phyloP scores from a whole-genome alignment of 192 early-diverging fungal species.

The Entomortierella lignicola region DNA sequence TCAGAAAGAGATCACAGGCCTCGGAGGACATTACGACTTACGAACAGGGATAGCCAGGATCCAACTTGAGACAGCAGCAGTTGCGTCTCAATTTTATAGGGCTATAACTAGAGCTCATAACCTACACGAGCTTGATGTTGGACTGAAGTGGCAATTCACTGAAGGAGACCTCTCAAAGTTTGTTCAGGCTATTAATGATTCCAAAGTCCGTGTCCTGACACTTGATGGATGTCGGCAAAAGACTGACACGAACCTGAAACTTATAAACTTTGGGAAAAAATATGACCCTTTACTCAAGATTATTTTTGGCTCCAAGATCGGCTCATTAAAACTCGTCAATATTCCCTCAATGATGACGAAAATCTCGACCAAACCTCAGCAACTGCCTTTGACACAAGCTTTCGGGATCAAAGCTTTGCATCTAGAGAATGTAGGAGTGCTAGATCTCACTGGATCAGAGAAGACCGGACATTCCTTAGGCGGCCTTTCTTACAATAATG shows the following conservation, averaged over 20 bases:
- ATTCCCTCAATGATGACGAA: constrained; percentile 27
- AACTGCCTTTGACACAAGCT: background rate
- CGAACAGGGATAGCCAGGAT: constrained; percentile 20
- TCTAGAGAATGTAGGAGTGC: constrained; percentile 20
- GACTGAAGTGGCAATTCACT: constrained; percentile 20
- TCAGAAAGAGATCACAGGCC: constrained; percentile 5
- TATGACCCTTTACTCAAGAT: constrained; percentile 28
- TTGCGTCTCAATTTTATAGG: constrained; percentile 22
- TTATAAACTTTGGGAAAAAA: constrained; percentile 31
- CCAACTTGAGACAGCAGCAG: constrained; percentile 2
- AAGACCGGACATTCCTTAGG: background rate
- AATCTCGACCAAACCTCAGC: constrained; percentile 8
- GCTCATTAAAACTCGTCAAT: constrained; percentile 18
- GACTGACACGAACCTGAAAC: background rate
- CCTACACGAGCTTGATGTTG: constrained; percentile 26
- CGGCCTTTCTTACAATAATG: constrained; percentile 3
- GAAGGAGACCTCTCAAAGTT: constrained; percentile 22
- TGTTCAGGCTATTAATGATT: constrained; percentile 16
- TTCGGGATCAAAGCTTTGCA: constrained; percentile 10
- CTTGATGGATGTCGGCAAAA: constrained; percentile 28
- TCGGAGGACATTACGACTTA: constrained; percentile 26
- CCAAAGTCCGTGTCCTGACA: constrained; percentile 9
- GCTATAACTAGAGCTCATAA: constrained; percentile 14
- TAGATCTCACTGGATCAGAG: constrained; percentile 6
- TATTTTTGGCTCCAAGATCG: constrained; percentile 26